Conservation (phyloP, 2,329 filamentous ascomycete genomes). For the Ophiocordyceps camponoti-rufipedis region DNA sequence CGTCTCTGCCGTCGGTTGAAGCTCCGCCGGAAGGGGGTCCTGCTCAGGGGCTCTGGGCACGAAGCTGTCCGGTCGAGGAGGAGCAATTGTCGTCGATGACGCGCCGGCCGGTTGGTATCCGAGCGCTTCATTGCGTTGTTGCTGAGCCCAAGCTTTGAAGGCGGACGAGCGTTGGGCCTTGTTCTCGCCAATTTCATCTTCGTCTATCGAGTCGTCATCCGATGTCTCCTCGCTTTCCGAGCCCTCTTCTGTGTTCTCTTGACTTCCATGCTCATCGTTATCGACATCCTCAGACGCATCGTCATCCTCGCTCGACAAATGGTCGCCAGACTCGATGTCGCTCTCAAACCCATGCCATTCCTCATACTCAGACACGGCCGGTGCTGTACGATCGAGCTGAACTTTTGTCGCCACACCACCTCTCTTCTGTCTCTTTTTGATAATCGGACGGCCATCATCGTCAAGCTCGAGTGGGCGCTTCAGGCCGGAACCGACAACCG, state of each 20-base stretch:
- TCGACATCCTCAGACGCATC: slow-evolving; percentile 10
- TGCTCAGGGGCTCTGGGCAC: slow-evolving; percentile 48
- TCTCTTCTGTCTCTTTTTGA: slow-evolving; percentile 66
- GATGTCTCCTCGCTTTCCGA: slow-evolving; percentile 12
- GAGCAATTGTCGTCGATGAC: slow-evolving; percentile 23
- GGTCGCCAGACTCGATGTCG: slow-evolving; percentile 14
- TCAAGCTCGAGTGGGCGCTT: slow-evolving; percentile 75
- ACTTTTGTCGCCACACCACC: slow-evolving; percentile 39
- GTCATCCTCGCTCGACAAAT: slow-evolving; percentile 8
- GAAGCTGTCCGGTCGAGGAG: slow-evolving; percentile 43
- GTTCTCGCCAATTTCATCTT: slow-evolving; percentile 7
- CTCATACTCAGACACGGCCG: slow-evolving; percentile 19
- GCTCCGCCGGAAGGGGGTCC: slow-evolving; percentile 50
- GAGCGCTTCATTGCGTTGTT: slow-evolving; percentile 68
- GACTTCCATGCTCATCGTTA: slow-evolving; percentile 9
- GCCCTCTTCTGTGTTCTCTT: slow-evolving; percentile 9
- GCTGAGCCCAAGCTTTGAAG: slow-evolving; percentile 87
- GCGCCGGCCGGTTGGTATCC: slow-evolving; percentile 37
- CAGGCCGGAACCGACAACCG: slow-evolving; percentile 52
- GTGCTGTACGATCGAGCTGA: slow-evolving; percentile 23
- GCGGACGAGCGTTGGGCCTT: slow-evolving; percentile 32
- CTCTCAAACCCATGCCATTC: slow-evolving; percentile 46
- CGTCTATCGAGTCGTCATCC: slow-evolving; percentile 12
- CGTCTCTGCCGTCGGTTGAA: slow-evolving; percentile 39
- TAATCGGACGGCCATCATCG: slow-evolving; percentile 59